phyloP scores from a whole-genome alignment of 306 rosid genomes.

The Rubus idaeus region DNA sequence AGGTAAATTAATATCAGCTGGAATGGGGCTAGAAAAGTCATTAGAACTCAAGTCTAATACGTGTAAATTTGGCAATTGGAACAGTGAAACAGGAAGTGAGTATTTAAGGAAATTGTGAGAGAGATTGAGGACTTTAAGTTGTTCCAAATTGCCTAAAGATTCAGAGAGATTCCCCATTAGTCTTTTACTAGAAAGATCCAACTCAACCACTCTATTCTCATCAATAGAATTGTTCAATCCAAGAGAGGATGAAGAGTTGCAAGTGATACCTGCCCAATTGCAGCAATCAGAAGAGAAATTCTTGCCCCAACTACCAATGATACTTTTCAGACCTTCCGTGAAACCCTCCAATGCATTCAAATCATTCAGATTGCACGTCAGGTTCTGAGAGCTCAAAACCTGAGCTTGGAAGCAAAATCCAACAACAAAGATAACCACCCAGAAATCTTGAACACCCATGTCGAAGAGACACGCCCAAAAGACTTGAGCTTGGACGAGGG shows the following conservation, averaged over 20 bases:
- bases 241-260: slow-evolving; percentile 6
- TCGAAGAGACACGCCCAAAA: not conserved
- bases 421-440: not conserved
- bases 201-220: slow-evolving; percentile 14
- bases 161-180: slow-evolving; percentile 8
- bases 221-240: not conserved
- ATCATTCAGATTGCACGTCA: slow-evolving; percentile 21
- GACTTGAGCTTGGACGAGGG: not conserved
- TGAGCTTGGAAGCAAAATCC: not conserved
- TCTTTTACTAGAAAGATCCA: slow-evolving; percentile 17
- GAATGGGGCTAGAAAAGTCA: not conserved
- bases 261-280: slow-evolving; percentile 27
- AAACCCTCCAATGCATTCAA: slow-evolving; percentile 9
- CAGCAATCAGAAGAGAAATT: slow-evolving; percentile 22
- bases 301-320: slow-evolving; percentile 17
- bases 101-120: slow-evolving; percentile 16
- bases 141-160: slow-evolving; percentile 25
- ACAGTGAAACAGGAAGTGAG: slow-evolving; percentile 10
- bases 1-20: slow-evolving; percentile 7
- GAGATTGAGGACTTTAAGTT: slow-evolving; percentile 23
- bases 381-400: not conserved
- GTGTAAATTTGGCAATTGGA: slow-evolving; percentile 23
- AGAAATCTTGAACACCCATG: not conserved
- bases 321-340: not conserved
- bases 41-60: slow-evolving; percentile 31